These are phyloP conservation scores for Echites panduratus DNA, from an alignment of 257 asterid species.

Conservation along the genomic window DNA sequence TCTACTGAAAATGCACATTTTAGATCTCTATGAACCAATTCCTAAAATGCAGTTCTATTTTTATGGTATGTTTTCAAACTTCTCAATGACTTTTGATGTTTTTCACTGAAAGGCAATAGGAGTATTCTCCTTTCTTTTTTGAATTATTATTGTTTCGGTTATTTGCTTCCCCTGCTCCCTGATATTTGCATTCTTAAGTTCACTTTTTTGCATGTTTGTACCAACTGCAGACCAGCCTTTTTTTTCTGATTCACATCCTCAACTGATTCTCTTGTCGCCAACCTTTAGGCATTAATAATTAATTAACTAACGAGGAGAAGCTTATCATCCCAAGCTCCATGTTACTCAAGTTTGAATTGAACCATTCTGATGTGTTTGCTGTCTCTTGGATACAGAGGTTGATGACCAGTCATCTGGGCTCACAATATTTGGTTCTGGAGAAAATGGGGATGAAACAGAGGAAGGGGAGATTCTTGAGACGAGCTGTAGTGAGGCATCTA, in stretches of 20 bases:
- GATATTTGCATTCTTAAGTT: too few relatives aligned
- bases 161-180: too few relatives aligned
- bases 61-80: too few relatives aligned
- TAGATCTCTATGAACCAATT: too few relatives aligned
- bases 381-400: constrained; percentile 40
- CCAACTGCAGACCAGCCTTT: neutral
- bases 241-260: neutral
- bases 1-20: too few relatives aligned
- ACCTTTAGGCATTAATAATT: neutral
- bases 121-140: too few relatives aligned
- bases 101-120: too few relatives aligned
- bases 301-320: neutral
- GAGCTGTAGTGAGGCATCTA: constrained; percentile 30
- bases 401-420: constrained; percentile 89
- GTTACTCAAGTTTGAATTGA: neutral
- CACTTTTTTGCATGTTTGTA: neutral
- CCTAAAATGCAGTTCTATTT: too few relatives aligned
- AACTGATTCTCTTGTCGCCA: neutral
- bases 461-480: constrained; percentile 68
- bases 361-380: neutral
- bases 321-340: neutral
- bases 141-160: too few relatives aligned
- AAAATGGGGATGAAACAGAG: constrained; percentile 41
- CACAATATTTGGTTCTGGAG: constrained; percentile 76
- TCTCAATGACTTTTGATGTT: too few relatives aligned